phyloP scores from a whole-genome alignment of 2,329 filamentous ascomycete species.

The Claviceps pazoutovae region DNA sequence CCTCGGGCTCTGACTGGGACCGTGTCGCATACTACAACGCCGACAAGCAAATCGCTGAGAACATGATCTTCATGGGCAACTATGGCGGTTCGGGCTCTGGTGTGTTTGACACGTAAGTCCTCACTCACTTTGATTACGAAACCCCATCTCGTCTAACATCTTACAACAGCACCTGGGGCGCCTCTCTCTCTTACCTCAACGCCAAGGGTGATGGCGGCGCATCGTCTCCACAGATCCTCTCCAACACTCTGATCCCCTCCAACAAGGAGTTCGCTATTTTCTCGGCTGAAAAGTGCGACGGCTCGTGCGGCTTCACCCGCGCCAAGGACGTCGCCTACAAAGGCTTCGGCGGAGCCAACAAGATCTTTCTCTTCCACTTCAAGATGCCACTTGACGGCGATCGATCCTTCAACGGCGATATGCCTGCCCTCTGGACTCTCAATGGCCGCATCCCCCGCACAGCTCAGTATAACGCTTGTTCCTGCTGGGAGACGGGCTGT shows the following conservation, averaged over 20 bases:
- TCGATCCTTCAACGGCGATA: constrained; percentile 43
- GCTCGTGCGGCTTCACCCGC: constrained; percentile 30
- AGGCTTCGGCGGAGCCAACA: constrained; percentile 56
- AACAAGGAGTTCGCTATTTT: constrained; percentile 33
- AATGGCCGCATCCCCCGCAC: constrained; percentile 61
- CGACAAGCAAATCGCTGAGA: constrained; percentile 23
- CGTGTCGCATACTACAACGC: constrained; percentile 33
- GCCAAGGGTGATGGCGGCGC: constrained; percentile 26
- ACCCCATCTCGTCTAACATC: neutral
- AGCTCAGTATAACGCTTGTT: constrained; percentile 56
- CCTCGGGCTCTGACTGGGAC: constrained; percentile 20
- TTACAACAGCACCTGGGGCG: constrained; percentile 26
- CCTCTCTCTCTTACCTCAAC: constrained; percentile 32
- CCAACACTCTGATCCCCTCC: constrained; percentile 25
- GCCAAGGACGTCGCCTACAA: constrained; percentile 34
- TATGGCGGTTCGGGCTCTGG: constrained; percentile 30
- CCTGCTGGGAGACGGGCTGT: constrained; percentile 55
- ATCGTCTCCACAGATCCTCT: constrained; percentile 24
- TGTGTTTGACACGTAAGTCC: constrained; percentile 28
- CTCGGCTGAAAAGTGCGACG: constrained; percentile 28
- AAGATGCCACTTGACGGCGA: constrained; percentile 51
- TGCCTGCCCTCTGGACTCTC: constrained; percentile 63
- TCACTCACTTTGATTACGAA: neutral
- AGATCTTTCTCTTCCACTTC: constrained; percentile 63
- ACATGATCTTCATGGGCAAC: constrained; percentile 35